Evolutionary conservation across 805 yeast genomes (phyloP).

Genomic region (Kodamaea kaohsiungensis): DNA sequence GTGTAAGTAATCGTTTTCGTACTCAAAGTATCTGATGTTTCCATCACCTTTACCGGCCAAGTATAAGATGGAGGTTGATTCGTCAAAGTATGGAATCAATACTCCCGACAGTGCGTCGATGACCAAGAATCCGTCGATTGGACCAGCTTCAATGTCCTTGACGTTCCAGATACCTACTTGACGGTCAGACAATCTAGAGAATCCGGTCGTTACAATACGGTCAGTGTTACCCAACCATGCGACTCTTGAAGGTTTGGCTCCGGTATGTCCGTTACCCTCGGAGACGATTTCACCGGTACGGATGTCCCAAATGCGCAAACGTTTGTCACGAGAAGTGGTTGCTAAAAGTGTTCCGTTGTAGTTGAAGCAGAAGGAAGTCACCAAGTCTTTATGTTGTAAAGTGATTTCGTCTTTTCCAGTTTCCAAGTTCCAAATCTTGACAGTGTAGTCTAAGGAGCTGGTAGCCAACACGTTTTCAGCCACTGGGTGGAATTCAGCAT

Average conservation of each 20-base stretch:
- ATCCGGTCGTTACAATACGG: slow-evolving; percentile 90
- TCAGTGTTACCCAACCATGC: slow-evolving; percentile 88
- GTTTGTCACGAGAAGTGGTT: slow-evolving; percentile 89
- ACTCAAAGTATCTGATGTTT: slow-evolving; percentile 91
- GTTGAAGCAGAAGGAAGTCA: slow-evolving; percentile 90
- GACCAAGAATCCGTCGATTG: slow-evolving; percentile 84
- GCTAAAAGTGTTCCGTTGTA: slow-evolving; percentile 86
- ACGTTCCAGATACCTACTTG: slow-evolving; percentile 95
- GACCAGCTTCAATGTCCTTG: slow-evolving; percentile 69
- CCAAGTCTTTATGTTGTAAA: slow-evolving; percentile 83
- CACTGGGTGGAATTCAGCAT: slow-evolving; percentile 83
- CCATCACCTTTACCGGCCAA: slow-evolving; percentile 99
- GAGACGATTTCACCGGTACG: slow-evolving; percentile 70
- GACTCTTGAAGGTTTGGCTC: slow-evolving; percentile 88
- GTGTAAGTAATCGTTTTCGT: slow-evolving; percentile 76
- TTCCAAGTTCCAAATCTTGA: slow-evolving; percentile 87
- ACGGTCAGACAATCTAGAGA: slow-evolving; percentile 88
- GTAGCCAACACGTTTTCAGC: slow-evolving; percentile 88
- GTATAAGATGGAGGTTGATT: slow-evolving; percentile 73
- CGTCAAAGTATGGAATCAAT: slow-evolving; percentile 88
- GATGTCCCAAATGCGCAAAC: slow-evolving; percentile 88
- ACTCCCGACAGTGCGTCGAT: slow-evolving; percentile 93
- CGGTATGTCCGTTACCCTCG: slow-evolving; percentile 89
- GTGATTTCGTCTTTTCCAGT: slow-evolving; percentile 70
- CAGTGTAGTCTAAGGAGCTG: slow-evolving; percentile 85